Base-by-base conservation (phyloP, 768 basidiomycete species). In the Sporobolomyces roseus region DNA sequence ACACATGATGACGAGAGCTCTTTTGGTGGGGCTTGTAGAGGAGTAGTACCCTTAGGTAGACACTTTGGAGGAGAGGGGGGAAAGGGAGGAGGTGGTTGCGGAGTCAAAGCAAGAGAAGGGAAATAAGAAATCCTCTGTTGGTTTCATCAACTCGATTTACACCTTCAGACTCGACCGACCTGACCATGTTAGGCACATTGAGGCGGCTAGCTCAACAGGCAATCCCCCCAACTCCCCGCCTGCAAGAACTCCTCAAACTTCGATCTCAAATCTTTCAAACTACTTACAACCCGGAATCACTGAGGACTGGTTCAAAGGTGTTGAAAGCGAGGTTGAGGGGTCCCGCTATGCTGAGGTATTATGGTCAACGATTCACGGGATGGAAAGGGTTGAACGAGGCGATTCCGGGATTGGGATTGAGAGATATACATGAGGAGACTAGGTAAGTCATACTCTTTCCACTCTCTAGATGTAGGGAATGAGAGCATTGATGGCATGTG, bases 301-400 rank as follows among this genome's bases (percentile, higher is more conserved):
- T 85, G 19, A 87, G 93, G 23, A 93, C 89, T 0, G 94, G 94
- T 23, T 88, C 91, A 32, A 97, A 97, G 80, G 92, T 94, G 80
- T 85, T 97, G 52, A 86, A 88, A 25, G 82, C 84, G 19, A 83
- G 88, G 23, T 84, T 97, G 41, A 85, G 87, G 0, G 94, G 93
- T 0, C 91, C 91, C 0, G 84, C 90, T 32, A 89, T 96, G 87
- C 77, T 88, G 71, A 81, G 84, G 7, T 97, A 97, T 81, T 93
- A 93, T 79, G 72, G 89, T 88, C 0, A 66, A 38, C 68, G 72
- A 35, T 50, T 62, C 63, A 62, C 63, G 27, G 62, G 72, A 27
- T 73, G 43, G 38, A 46, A 46, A 8, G 62, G 48, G 9, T 30
- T 70, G 38, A 61, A 66, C 36, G 4, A n/a, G 12, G 59, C 61